These are phyloP conservation scores for Venustampulla echinocandica DNA, from an alignment of 495 filamentous ascomycete genomes.

Conservation along the genomic window DNA sequence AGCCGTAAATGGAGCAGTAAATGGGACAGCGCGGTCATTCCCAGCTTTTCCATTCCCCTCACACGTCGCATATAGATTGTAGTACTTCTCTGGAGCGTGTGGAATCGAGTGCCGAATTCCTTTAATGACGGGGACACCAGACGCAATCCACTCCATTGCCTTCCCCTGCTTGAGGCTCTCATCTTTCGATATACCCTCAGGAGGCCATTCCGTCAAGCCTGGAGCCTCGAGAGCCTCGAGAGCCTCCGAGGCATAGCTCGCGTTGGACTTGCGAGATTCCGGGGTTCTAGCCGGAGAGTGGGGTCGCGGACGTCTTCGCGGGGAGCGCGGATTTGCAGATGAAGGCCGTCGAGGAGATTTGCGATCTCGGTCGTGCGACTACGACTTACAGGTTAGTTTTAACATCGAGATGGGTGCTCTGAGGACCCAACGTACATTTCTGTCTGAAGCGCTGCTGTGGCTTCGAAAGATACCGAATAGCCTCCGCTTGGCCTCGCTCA, in stretches of 20 bases:
- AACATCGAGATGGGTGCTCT: background rate
- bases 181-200: slow-evolving; percentile 1
- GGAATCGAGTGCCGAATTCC: slow-evolving; percentile 12
- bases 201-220: slow-evolving; percentile 20
- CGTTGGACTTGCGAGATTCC: background rate
- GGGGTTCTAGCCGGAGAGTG: background rate
- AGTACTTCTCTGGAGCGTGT: slow-evolving; percentile 30
- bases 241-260: background rate
- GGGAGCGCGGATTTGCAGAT: background rate
- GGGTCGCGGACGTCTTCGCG: background rate
- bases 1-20: slow-evolving; percentile 18
- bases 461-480: slow-evolving; percentile 23
- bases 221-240: background rate
- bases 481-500: slow-evolving; percentile 20
- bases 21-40: slow-evolving; percentile 6
- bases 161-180: slow-evolving; percentile 13
- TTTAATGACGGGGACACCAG: slow-evolving; percentile 19
- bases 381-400: background rate
- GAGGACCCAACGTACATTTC: background rate
- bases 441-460: slow-evolving; percentile 1
- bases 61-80: slow-evolving; percentile 36
- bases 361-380: slow-evolving; percentile 1
- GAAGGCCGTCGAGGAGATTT: background rate
- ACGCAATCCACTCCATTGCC: slow-evolving; percentile 19
- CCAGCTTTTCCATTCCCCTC: slow-evolving; percentile 9